These are phyloP conservation scores for Chimonanthus salicifolius DNA, from an alignment of 164 flowering plant species.

Conservation along the genomic window DNA sequence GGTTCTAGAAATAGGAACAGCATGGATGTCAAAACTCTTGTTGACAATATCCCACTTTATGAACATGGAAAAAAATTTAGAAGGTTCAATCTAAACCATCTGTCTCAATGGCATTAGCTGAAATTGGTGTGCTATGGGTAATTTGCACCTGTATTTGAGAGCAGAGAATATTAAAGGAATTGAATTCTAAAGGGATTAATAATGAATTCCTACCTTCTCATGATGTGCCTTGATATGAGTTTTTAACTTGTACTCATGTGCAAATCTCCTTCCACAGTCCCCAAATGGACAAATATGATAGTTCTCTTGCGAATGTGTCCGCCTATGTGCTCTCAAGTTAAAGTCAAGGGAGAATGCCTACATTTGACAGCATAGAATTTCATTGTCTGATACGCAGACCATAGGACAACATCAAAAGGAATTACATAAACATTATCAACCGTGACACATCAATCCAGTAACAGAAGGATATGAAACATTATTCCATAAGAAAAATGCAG, in stretches of 20 bases:
- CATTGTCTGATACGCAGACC: background rate
- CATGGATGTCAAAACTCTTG: no score
- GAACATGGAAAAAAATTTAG: no score
- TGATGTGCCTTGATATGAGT: constrained; percentile 81
- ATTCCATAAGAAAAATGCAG: no score
- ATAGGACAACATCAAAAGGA: background rate
- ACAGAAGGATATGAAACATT: no score
- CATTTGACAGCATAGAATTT: constrained; percentile 15
- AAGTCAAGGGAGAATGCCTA: constrained; percentile 98
- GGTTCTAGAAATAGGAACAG: no score
- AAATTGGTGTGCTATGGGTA: background rate
- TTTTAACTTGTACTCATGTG: constrained; percentile 95
- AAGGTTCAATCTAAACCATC: background rate
- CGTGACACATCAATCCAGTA: no score
- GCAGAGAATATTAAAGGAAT: background rate
- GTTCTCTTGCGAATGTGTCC: constrained; percentile 94
- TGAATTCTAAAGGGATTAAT: background rate
- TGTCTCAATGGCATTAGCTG: background rate
- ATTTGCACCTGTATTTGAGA: background rate
- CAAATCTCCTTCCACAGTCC: constrained; percentile 98
- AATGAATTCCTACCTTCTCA: constrained; percentile 61
- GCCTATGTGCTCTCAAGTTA: constrained; percentile 96
- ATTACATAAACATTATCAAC: background rate
- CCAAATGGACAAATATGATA: constrained; percentile 85
- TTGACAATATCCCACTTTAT: no score